A percentile compares a stretch with the other conserved stretches of the same genome.
These are phyloP conservation scores for Nemania serpens DNA, from an alignment of 2,329 filamentous ascomycete genomes.

Conservation along the genomic window DNA sequence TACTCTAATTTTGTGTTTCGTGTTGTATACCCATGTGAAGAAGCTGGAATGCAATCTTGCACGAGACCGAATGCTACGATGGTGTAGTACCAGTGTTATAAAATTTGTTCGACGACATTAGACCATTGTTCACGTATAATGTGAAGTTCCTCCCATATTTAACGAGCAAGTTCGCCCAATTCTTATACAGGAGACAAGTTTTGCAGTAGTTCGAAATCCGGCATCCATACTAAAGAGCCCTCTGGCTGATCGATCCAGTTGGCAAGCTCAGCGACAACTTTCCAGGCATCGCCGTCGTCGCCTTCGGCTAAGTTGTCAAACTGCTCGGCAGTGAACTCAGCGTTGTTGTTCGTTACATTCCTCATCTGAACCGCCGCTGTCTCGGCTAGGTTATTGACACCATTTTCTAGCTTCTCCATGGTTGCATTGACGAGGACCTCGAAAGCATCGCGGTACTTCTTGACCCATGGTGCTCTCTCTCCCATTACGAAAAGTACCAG, in stretches of 20 bases:
- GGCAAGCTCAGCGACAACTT: conserved; percentile 39
- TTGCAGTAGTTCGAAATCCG: conserved; percentile 40
- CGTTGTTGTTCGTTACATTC: conserved; percentile 37
- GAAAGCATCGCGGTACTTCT: conserved; percentile 53
- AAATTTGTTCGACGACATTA: no score
- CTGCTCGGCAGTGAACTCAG: conserved; percentile 19
- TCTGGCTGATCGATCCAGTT: conserved; percentile 41
- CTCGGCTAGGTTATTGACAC: conserved; percentile 46
- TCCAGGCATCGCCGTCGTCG: conserved; percentile 33
- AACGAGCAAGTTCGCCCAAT: not conserved
- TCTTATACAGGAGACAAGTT: conserved; percentile 31
- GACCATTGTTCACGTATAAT: no score
- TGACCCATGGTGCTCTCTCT: conserved; percentile 53
- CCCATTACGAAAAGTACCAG: conserved; percentile 55
- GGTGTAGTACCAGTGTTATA: no score
- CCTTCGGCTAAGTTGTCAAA: conserved; percentile 24
- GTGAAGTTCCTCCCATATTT: not conserved
- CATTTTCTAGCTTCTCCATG: conserved; percentile 51
- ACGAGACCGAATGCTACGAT: no score
- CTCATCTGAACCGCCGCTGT: conserved; percentile 42
- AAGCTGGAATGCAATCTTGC: no score
- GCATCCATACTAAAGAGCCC: conserved; percentile 39
- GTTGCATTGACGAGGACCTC: conserved; percentile 52
- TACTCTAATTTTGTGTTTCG: not conserved
- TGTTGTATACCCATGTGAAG: not conserved